phyloP scores from a whole-genome alignment of 345 rosid genomes.

The Brassica nigra region DNA sequence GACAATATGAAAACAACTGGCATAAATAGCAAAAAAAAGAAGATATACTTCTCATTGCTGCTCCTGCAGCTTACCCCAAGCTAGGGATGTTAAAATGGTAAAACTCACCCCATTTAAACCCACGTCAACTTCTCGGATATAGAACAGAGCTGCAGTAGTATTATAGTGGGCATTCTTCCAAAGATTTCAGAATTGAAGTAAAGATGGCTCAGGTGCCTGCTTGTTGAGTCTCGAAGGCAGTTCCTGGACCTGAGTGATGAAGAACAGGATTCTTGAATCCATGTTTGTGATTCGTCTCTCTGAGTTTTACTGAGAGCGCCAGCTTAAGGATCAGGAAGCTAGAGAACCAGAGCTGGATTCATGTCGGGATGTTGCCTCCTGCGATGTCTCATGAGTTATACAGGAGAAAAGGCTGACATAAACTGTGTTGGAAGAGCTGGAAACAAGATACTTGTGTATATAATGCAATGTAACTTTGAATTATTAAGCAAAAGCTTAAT shows the following conservation, averaged over 20 bases:
- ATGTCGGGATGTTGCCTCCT: constrained; percentile 74
- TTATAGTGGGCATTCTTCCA: not conserved
- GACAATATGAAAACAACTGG: no score
- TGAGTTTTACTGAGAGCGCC: constrained; percentile 73
- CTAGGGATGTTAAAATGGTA: no score
- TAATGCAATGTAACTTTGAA: constrained; percentile 14
- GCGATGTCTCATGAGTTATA: constrained; percentile 76
- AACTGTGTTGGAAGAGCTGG: constrained; percentile 76
- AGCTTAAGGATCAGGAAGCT: constrained; percentile 81
- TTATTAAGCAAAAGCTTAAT: not conserved
- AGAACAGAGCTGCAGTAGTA: not conserved
- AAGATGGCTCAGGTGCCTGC: constrained; percentile 4
- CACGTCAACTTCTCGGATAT: not conserved
- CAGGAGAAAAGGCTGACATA: constrained; percentile 67
- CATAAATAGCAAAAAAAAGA: no score
- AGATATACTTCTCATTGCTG: not conserved
- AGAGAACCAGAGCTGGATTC: constrained; percentile 58
- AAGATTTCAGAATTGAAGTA: constrained; percentile 8
- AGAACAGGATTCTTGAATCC: constrained; percentile 22
- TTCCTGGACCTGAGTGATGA: not conserved
- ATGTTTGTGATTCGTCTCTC: constrained; percentile 68
- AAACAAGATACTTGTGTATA: constrained; percentile 51
- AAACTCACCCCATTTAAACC: no score
- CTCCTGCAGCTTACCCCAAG: not conserved
- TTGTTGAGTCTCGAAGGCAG: not conserved